Evolutionary conservation across 441 rosid species (phyloP), one percentile per base, ranked within the genome.

Genomic region (Pelargonium citronellum): DNA sequence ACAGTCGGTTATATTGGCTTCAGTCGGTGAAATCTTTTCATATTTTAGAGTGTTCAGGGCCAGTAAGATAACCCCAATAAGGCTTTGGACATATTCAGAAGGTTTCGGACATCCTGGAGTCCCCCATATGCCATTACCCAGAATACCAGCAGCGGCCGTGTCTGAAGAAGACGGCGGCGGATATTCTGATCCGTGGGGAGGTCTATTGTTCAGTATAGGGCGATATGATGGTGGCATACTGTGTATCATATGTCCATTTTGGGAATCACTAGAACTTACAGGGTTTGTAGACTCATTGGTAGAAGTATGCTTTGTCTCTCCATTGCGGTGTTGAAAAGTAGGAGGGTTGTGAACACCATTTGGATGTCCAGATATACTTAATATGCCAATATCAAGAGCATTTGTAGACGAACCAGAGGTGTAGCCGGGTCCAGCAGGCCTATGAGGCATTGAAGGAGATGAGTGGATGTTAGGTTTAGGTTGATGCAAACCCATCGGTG

Each of bases 21-120:
- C 82, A 3, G 80, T 85, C 2, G 88, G 88, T 75, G 74, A 68
- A 55, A 84, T 41, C 67, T 75, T 82, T 74, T 79, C 86, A 55
- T 41, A 60, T 76, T 78, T 80, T 47, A 84, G 72, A 64, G 79
- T 81, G 80, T 80, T 58, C 70, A 85, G 67, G 66, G 86, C 75
- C 8, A 81, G 85, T 51, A 83, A 68, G 70, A 85, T 69, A 53
- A 81, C 74, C 17, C 81, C 82, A 9, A 85, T 83, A 37, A 74
- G 81, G 64, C 83, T 73, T 68, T 75, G 85, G 4, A 67, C 69
- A 51, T 74, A 73, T 11, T 76, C 76, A 9, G 83, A 74, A 78
- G 82, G 81, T 63, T 68, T 49, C 11, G 80, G 76, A 64, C 44
- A 66, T 68, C 80, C 84, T 74, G 75, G 77, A 71, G 81, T 75